Conservation (phyloP, 768 basidiomycete species). For the Tylopilus felleus region DNA sequence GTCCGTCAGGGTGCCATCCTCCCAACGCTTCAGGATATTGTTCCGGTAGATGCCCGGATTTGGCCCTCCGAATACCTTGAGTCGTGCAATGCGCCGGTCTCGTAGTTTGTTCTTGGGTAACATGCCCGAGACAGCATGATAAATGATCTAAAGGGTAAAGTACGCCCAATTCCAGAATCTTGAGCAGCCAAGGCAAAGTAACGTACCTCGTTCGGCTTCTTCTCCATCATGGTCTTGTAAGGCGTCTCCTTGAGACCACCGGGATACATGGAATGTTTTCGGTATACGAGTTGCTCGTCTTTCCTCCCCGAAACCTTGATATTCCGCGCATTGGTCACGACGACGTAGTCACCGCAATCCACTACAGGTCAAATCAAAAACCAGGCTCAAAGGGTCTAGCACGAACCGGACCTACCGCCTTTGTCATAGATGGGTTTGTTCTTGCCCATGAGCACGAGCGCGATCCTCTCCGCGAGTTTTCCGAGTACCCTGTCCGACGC, state of each 20-base stretch:
- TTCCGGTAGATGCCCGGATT: conserved; percentile 73
- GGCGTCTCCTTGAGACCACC: conserved; percentile 92
- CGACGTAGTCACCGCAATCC: conserved; percentile 97
- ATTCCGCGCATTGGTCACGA: conserved; percentile 85
- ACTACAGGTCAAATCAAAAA: conserved; percentile 43
- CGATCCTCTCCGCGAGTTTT: conserved; percentile 91
- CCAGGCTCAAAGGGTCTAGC: not conserved
- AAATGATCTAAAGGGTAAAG: conserved; percentile 67
- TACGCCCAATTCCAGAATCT: not conserved
- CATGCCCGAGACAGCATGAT: conserved; percentile 97
- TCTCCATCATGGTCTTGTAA: conserved; percentile 78
- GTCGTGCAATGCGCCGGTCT: conserved; percentile 79
- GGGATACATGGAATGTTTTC: conserved; percentile 88
- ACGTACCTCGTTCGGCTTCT: conserved; percentile 86
- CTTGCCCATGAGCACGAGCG: conserved; percentile 96
- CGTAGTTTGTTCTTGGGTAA: conserved; percentile 96
- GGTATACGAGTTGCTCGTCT: conserved; percentile 79
- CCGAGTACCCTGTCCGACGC: conserved; percentile 90
- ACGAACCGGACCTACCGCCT: conserved; percentile 51
- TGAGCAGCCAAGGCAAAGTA: not conserved
- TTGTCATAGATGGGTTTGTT: conserved; percentile 98
- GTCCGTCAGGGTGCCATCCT: conserved; percentile 68
- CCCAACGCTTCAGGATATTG: conserved; percentile 82
- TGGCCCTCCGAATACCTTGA: conserved; percentile 82
- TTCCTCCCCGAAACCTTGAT: conserved; percentile 90